phyloP scores from a whole-genome alignment of 352 stramenopile genomes.

The Aphanomyces invadans region DNA sequence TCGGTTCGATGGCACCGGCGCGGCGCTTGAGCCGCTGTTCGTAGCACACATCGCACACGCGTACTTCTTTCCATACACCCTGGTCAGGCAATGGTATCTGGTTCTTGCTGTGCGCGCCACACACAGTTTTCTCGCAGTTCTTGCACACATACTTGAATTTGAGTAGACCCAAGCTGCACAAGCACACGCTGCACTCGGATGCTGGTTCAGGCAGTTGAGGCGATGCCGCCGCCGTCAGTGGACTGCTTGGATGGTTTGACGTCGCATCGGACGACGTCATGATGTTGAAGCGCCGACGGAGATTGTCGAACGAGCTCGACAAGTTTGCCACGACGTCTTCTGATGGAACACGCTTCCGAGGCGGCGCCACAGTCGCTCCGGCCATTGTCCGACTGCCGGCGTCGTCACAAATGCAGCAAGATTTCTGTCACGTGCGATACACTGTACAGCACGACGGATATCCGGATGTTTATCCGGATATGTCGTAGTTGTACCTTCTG shows the following conservation, averaged over 20 bases:
- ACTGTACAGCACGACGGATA: no score
- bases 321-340: slow-evolving; percentile 6
- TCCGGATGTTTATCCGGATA: neutral
- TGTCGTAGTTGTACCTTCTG: neutral
- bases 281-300: neutral
- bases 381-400: neutral
- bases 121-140: slow-evolving; percentile 57
- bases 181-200: slow-evolving; percentile 18
- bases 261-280: neutral
- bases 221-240: neutral
- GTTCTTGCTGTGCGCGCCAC: slow-evolving; percentile 68
- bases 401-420: neutral
- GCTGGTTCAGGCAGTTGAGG: neutral
- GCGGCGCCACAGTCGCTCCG: neutral
- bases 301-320: neutral
- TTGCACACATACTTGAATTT: slow-evolving; percentile 49
- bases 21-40: slow-evolving; percentile 52
- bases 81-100: slow-evolving; percentile 63
- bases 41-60: slow-evolving; percentile 66
- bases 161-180: slow-evolving; percentile 10
- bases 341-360: neutral
- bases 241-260: neutral
- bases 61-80: slow-evolving; percentile 69
- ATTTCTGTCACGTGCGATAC: no score
- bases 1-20: slow-evolving; percentile 33